Percentiles rank a stretch among this genome's conserved stretches.
Conservation (phyloP, 768 basidiomycete genomes). For the Lactarius vividus region DNA sequence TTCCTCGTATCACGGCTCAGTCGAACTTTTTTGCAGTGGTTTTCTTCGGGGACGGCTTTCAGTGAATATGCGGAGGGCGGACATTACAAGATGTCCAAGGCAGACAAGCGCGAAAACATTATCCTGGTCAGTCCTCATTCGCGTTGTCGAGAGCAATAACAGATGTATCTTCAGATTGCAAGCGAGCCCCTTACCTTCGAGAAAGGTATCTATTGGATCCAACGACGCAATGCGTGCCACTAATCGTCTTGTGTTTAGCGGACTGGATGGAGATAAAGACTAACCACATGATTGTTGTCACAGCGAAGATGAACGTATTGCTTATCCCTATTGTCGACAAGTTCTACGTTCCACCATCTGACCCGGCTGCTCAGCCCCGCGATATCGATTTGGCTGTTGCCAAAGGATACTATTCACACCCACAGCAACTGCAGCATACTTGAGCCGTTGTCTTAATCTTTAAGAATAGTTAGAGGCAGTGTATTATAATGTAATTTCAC, state of each 20-base stretch:
- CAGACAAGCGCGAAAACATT: conserved; percentile 93
- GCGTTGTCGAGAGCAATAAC: background rate
- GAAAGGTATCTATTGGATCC: conserved; percentile 52
- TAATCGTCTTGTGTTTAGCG: conserved; percentile 42
- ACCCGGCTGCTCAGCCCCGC: conserved; percentile 66
- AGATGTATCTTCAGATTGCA: conserved; percentile 52
- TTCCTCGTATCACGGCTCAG: background rate
- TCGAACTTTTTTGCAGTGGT: conserved; percentile 58
- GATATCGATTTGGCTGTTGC: conserved; percentile 81
- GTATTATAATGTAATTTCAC: background rate
- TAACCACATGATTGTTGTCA: conserved; percentile 93
- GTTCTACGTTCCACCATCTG: conserved; percentile 85
- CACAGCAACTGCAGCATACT: conserved; percentile 27
- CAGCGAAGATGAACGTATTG: conserved; percentile 91
- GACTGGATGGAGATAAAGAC: conserved; percentile 99
- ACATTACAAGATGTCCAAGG: conserved; percentile 93
- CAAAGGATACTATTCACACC: conserved; percentile 72
- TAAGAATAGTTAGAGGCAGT: background rate
- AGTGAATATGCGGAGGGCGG: conserved; percentile 86
- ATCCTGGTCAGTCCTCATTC: conserved; percentile 61
- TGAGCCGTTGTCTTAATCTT: background rate
- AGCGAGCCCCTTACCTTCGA: conserved; percentile 97
- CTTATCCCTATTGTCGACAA: conserved; percentile 95
- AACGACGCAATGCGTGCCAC: background rate
- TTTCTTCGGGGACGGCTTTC: conserved; percentile 92